These are phyloP conservation scores for Allium fistulosum DNA, from an alignment of 106 monocot genomes.

Conservation along the genomic window DNA sequence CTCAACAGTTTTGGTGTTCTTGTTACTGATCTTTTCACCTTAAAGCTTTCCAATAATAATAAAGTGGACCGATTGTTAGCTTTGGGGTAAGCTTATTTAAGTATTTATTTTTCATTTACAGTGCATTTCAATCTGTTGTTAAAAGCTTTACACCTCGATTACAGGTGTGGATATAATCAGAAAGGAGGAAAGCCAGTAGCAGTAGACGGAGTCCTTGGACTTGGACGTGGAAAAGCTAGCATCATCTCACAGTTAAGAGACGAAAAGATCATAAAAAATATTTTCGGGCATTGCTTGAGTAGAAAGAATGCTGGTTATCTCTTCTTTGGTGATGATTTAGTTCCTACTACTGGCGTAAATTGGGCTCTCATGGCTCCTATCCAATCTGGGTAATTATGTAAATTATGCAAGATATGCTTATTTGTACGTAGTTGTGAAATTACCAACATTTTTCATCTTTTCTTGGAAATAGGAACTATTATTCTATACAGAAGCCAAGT, in stretches of 20 bases:
- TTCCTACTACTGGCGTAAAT: constrained; percentile 42
- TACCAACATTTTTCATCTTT: neutral
- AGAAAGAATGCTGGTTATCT: constrained; percentile 56
- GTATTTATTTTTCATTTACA: neutral
- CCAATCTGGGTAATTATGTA: constrained; percentile 18
- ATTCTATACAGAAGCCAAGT: constrained; percentile 55
- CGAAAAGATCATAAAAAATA: constrained; percentile 46
- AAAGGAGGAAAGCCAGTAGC: constrained; percentile 20
- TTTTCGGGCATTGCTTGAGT: constrained; percentile 79
- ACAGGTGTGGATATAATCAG: constrained; percentile 74
- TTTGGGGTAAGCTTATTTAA: constrained; percentile 32
- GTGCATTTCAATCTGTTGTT: neutral
- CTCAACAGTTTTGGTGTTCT: constrained; percentile 80
- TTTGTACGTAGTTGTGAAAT: neutral
- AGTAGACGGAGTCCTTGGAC: constrained; percentile 74
- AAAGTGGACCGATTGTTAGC: constrained; percentile 32
- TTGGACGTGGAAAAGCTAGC: constrained; percentile 53
- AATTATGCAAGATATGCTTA: neutral
- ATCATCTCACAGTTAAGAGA: constrained; percentile 52
- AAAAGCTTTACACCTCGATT: neutral
- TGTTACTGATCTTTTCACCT: constrained; percentile 37
- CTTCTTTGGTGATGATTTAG: constrained; percentile 71
- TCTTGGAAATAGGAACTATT: constrained; percentile 40
- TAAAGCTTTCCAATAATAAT: constrained; percentile 54
- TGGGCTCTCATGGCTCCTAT: constrained; percentile 51